These are phyloP conservation scores for Circinella minor DNA, from an alignment of 371 early-diverging fungal species.

Conservation along the genomic window DNA sequence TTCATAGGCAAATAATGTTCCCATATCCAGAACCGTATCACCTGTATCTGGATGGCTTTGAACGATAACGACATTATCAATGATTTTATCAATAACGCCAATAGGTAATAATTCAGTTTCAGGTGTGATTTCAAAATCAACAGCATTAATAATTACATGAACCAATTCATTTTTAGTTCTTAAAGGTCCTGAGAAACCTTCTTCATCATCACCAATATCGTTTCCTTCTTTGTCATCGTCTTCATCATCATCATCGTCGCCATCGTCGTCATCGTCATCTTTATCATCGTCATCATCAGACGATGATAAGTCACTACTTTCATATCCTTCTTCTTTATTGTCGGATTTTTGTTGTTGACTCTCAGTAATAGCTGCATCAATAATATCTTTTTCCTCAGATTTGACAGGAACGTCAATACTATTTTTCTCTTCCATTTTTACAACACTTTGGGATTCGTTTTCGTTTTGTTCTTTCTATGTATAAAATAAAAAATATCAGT, in stretches of 20 bases:
- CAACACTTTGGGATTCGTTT: too few species aligned
- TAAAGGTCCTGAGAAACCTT: conserved; percentile 18
- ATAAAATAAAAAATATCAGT: background rate
- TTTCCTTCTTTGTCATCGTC: background rate
- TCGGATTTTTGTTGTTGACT: background rate
- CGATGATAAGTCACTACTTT: conserved; percentile 14
- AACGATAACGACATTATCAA: conserved; percentile 81
- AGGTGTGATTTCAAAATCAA: conserved; percentile 63
- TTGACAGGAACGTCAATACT: too few species aligned
- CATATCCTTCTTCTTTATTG: conserved; percentile 5
- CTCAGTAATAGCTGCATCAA: conserved; percentile 6
- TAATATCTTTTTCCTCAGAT: background rate
- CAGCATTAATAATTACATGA: conserved; percentile 59
- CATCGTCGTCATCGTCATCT: background rate
- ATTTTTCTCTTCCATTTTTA: too few species aligned
- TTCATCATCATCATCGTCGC: background rate
- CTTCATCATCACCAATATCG: too few species aligned
- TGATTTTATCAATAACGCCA: conserved; percentile 73
- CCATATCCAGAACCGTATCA: conserved; percentile 74
- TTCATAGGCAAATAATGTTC: conserved; percentile 71
- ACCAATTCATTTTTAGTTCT: conserved; percentile 65
- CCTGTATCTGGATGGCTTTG: conserved; percentile 57
- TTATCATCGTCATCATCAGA: conserved; percentile 4
- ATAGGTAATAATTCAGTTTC: conserved; percentile 57
- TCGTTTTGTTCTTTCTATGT: background rate